A percentile compares a stretch with the other conserved stretches of the same genome.
phyloP scores from a whole-genome alignment of 2,329 filamentous ascomycete genomes.

The Hymenoscyphus repandus region DNA sequence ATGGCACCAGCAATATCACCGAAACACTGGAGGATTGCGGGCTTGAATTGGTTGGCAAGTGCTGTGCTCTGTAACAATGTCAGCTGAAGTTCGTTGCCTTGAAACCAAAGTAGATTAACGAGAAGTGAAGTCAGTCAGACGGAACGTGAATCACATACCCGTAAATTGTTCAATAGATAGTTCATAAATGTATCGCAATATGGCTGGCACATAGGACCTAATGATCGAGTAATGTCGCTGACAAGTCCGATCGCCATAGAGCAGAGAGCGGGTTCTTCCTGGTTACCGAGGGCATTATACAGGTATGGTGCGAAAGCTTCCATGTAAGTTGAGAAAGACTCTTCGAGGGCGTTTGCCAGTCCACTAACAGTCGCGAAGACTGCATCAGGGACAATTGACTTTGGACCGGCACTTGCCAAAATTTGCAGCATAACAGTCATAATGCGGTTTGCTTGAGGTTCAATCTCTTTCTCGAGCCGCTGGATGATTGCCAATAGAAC shows the following conservation, averaged over 20 bases:
- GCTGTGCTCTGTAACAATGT: slow-evolving; percentile 58
- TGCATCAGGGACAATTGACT: slow-evolving; percentile 91
- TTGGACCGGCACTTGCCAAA: slow-evolving; percentile 68
- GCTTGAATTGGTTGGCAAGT: slow-evolving; percentile 96
- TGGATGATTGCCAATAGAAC: slow-evolving; percentile 89
- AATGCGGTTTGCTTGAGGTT: slow-evolving; percentile 84
- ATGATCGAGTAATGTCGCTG: slow-evolving; percentile 88
- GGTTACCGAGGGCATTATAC: slow-evolving; percentile 89
- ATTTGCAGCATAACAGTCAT: slow-evolving; percentile 86
- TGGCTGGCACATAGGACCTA: slow-evolving; percentile 85
- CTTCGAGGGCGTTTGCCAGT: slow-evolving; percentile 86
- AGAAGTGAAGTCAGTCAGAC: background rate
- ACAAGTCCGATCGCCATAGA: slow-evolving; percentile 97
- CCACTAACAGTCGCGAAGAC: slow-evolving; percentile 89
- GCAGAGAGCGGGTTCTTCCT: slow-evolving; percentile 90
- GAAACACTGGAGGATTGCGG: slow-evolving; percentile 95
- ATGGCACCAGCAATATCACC: slow-evolving; percentile 97
- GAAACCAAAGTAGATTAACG: background rate
- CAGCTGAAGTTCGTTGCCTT: slow-evolving; percentile 27
- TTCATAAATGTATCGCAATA: slow-evolving; percentile 99
- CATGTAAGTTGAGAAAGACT: slow-evolving; percentile 97
- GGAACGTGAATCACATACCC: slow-evolving; percentile 47
- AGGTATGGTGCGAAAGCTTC: slow-evolving; percentile 88
- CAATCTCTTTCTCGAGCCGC: slow-evolving; percentile 85
- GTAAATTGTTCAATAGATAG: slow-evolving; percentile 85